Evolutionary conservation across 2,329 filamentous ascomycete species (phyloP), one percentile per base, ranked within the genome.

Genomic region (Fusarium tanahbumbuense): DNA sequence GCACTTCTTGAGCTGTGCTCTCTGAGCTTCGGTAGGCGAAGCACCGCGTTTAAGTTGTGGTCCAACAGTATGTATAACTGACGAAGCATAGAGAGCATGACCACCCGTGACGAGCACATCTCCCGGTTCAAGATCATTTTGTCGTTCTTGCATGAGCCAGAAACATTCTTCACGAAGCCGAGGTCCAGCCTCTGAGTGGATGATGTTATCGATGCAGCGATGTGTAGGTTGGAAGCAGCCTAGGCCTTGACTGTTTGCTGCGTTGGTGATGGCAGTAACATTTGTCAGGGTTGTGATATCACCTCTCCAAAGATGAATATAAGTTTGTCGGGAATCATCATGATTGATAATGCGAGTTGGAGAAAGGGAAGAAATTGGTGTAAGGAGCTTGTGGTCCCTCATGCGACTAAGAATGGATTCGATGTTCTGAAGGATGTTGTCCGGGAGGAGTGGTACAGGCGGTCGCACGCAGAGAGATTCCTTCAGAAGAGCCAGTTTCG

Each of bases 161-260:
- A 57, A 68, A 6, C 73, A 75, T 22, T 75, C 71, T 6, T 49
- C 63, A 3, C 73, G 55, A 1, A 75, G 37, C 0, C 70, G 53
- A 1, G 73, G 73, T 0, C 73, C 73, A 16, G 73, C 65, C n/a
- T 67, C 61, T 0, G 47, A 13, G 13, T 75, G 73, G 1, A 75
- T 74, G 10, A 73, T 60, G 13, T 75, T 75, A n/a, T 75, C 73
- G 8, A 75, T 75, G 5, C 73, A 75, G 0, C 62, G 55, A 7
- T 75, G 73, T 0, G 70, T 66, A 0, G 73, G 73, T 6, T 74
- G 73, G 3, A 75, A 75, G 5, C 73, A 75, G 3, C 73, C 73
- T 0, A 75, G 44, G 2, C 68, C 67, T 11, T 73, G 63, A 1
- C 59, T 42, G 1, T 75, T 75, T 1, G 73, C 73, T 1, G 73